Conservation (phyloP, 2,329 filamentous ascomycete species). For the Diaporthe sp. region DNA sequence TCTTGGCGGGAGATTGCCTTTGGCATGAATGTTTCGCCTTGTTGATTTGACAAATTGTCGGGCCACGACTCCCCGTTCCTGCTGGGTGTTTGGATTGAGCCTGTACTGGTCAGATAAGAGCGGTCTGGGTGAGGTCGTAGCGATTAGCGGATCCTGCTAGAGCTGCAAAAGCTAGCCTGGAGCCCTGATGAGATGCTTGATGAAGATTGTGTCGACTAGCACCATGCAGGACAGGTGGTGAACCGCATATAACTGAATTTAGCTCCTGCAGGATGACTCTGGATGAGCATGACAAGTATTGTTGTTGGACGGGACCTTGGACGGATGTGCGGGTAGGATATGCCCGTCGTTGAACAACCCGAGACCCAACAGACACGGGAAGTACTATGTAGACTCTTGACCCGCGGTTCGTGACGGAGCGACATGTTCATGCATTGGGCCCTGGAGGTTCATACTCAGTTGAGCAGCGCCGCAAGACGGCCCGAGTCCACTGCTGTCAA, state of each 20-base stretch:
- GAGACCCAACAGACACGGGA: background rate
- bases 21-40: conserved; percentile 18
- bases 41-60: conserved; percentile 18
- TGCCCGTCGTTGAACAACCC: background rate
- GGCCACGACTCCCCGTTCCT: conserved; percentile 15
- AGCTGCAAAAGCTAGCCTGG: conserved; percentile 19
- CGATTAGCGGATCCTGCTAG: conserved; percentile 10
- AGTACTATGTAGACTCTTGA: background rate
- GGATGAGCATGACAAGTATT: background rate
- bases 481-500: conserved; percentile 13
- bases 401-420: background rate
- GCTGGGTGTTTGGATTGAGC: conserved; percentile 13
- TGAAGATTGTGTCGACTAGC: conserved; percentile 25
- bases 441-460: background rate
- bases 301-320: background rate
- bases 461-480: conserved; percentile 22
- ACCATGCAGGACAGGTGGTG: conserved; percentile 33
- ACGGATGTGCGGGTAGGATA: conserved; percentile 15
- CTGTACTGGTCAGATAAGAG: conserved; percentile 27
- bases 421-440: conserved; percentile 4
- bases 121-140: conserved; percentile 34
- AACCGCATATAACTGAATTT: conserved; percentile 8
- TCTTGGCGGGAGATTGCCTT: conserved; percentile 34
- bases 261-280: conserved; percentile 1
- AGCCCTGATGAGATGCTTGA: conserved; percentile 16